A percentile compares a stretch with the other conserved stretches of the same genome.
phyloP scores from a whole-genome alignment of 2,329 filamentous ascomycete species.

The Trichoderma sp. region DNA sequence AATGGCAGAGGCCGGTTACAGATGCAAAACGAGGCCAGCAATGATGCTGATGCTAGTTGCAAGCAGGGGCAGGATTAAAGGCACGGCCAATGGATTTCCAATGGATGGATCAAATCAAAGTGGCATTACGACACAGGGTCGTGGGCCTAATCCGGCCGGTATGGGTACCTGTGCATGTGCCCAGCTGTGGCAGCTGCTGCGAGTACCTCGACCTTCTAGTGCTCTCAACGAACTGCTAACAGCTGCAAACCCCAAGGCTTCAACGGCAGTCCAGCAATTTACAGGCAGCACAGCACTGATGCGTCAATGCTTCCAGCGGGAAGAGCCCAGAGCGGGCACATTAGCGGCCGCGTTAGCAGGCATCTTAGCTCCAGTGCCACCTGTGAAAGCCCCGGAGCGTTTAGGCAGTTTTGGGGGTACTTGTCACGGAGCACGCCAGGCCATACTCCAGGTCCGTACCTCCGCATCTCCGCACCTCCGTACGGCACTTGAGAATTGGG shows the following conservation, averaged over 20 bases:
- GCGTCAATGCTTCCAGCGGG: background rate
- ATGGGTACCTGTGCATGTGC: background rate
- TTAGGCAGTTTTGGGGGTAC: background rate
- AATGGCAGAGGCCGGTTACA: background rate
- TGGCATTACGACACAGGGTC: slow-evolving; percentile 5
- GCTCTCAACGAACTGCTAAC: background rate
- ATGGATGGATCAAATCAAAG: background rate
- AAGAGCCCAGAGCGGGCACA: background rate
- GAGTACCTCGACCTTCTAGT: background rate
- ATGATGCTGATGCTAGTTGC: slow-evolving; percentile 5
- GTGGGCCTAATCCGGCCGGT: slow-evolving; percentile 1
- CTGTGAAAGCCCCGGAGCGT: background rate
- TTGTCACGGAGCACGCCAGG: background rate
- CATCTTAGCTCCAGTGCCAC: background rate
- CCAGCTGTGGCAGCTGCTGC: background rate
- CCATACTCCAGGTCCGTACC: slow-evolving; percentile 1
- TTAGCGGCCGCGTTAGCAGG: background rate
- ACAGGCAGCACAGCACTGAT: background rate
- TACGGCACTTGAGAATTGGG: slow-evolving; percentile 1
- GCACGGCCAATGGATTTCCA: slow-evolving; percentile 2
- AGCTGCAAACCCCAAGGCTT: background rate
- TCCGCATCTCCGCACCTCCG: slow-evolving; percentile 11
- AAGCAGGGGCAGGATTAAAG: background rate
- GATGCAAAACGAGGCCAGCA: background rate
- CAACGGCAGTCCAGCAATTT: background rate